Evolutionary conservation across 2,329 filamentous ascomycete species (phyloP), one percentile per base, ranked within the genome.

Genomic region (Colletotrichum tofieldiae): DNA sequence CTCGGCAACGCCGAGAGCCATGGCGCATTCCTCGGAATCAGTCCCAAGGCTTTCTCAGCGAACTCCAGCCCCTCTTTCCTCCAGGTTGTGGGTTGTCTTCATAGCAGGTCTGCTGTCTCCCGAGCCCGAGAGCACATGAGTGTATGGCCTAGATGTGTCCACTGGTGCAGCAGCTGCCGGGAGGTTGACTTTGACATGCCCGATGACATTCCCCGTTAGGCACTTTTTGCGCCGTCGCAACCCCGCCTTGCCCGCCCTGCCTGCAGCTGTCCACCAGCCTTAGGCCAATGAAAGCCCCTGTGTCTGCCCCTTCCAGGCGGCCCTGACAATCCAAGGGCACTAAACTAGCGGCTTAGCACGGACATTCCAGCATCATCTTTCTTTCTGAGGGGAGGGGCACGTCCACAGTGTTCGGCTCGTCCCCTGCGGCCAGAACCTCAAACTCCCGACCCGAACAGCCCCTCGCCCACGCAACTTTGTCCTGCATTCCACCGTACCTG

Each of bases 331-430:
- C 43, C 56, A 43, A 60, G 54, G 60, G 60, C 66, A 41, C 66
- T 71, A 72, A 54, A 26, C 26, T 71, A 65, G 66, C 54, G 59
- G 26, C 45, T n/a, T 58, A 37, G 60, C 70, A 72, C 70, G 60
- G 70, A 55, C 70, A 61, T 70, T 72, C 47, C 47, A 71, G 66
- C 70, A 71, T 71, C 54, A 65, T 65, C 59, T 65, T 41, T 64
- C 29, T 49, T 43, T 32, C 12, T 12, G 35, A 41, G 32, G 35
- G 60, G 70, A 65, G 55, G 70, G 67, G 66, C 59, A 68, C 58
- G 43, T 65, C 20, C 56, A 55, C 29, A 9, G 18, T 23, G 7
- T 20, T 59, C 61, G 60, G 65, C 66, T 52, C 29, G 54, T 59
- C 41, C 59, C 61, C 43, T 62, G 59, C 35, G 54, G 35, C 12